A percentile compares a stretch with the other conserved stretches of the same genome.
Evolutionary conservation across 179 eudicot genomes (phyloP).

Genomic region (Sideroxylon spinosum): DNA sequence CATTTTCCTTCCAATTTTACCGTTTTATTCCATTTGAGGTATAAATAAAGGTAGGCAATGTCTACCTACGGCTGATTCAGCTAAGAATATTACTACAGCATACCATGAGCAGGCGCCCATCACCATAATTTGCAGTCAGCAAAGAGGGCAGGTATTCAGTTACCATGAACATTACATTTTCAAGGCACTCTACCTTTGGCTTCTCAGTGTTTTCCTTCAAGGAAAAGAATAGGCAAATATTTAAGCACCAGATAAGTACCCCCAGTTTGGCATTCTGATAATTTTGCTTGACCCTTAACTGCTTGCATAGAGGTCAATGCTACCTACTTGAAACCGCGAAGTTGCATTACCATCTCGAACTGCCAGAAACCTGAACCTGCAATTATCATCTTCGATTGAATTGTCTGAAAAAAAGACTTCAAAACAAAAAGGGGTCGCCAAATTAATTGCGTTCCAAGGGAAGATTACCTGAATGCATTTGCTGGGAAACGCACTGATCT

Average conservation of each 20-base stretch:
- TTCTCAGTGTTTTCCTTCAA: too few species aligned
- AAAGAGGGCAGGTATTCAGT: too few species aligned
- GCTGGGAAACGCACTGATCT: slow-evolving; percentile 34
- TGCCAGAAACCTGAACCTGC: slow-evolving; percentile 71
- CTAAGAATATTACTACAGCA: too few species aligned
- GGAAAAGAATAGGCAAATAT: too few species aligned
- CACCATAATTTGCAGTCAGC: too few species aligned
- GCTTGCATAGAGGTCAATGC: slow-evolving; percentile 65
- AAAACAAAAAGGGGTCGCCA: background rate
- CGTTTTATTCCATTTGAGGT: too few species aligned
- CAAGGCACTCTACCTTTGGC: too few species aligned
- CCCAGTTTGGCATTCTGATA: background rate
- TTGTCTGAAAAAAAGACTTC: background rate
- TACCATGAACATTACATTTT: too few species aligned
- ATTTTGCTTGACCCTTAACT: background rate
- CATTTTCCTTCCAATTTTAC: too few species aligned
- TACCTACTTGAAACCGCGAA: slow-evolving; percentile 76
- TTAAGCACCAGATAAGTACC: background rate
- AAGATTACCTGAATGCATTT: slow-evolving; percentile 69
- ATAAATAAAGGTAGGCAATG: too few species aligned
- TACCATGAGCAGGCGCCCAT: too few species aligned
- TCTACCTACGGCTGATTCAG: too few species aligned
- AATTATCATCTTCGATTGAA: slow-evolving; percentile 1
- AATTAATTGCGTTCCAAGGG: background rate
- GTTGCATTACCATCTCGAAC: slow-evolving; percentile 56